Percentiles rank a stretch among this genome's conserved stretches.
Evolutionary conservation across 192 early-diverging fungal genomes (phyloP).

Genomic region (Dissophora globulifera): DNA sequence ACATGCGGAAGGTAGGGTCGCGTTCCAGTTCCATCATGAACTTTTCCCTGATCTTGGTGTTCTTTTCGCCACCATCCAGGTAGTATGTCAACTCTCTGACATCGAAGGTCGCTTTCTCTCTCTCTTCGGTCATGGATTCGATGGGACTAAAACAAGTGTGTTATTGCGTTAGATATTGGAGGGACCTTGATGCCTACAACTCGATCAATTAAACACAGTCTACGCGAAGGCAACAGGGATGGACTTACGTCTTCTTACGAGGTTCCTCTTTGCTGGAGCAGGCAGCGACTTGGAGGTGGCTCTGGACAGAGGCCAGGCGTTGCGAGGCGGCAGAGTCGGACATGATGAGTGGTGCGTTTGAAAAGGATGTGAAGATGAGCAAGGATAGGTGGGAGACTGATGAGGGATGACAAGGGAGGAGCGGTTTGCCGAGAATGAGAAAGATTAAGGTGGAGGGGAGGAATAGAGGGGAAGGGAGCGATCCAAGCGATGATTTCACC

Average conservation of each 20-base stretch:
- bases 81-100: constrained; percentile 84
- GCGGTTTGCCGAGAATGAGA: background rate
- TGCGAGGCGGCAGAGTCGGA: constrained; percentile 41
- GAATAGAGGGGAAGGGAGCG: background rate
- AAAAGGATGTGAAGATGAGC: too few relatives aligned
- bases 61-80: constrained; percentile 80
- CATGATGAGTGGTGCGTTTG: constrained; percentile 15
- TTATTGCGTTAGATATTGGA: background rate
- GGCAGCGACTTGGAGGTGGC: constrained; percentile 44
- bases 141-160: constrained; percentile 21
- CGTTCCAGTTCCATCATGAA: constrained; percentile 90
- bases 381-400: too few relatives aligned
- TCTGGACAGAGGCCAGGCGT: constrained; percentile 45
- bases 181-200: too few relatives aligned
- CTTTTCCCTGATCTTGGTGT: constrained; percentile 67
- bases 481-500: background rate
- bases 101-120: constrained; percentile 78
- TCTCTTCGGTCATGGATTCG: constrained; percentile 75
- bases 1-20: constrained; percentile 83
- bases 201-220: too few relatives aligned
- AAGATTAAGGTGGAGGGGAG: background rate
- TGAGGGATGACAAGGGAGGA: background rate
- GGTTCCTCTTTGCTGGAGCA: constrained; percentile 40
- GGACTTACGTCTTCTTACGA: constrained; percentile 43
- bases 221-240: background rate